phyloP scores from a whole-genome alignment of 176 grass and related monocot genomes.

The Zea luxurians region DNA sequence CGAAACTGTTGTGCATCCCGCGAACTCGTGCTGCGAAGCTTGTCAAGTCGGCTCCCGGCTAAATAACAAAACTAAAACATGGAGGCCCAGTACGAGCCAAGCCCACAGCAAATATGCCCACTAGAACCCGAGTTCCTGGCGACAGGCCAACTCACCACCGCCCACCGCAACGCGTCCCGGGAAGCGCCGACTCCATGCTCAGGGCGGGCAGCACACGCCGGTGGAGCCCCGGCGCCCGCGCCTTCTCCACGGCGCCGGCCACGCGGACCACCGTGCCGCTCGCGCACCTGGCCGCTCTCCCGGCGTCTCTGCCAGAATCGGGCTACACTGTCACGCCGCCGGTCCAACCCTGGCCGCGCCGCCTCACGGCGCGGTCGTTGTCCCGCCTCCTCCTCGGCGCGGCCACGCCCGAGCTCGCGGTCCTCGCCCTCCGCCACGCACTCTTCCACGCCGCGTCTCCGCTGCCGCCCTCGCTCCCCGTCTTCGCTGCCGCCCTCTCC shows the following conservation, averaged over 20 bases:
- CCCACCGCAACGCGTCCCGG: too few species aligned
- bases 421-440: constrained; percentile 47
- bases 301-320: constrained; percentile 27
- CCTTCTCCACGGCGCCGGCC: constrained; percentile 24
- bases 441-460: constrained; percentile 38
- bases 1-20: too few species aligned
- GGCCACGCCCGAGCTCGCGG: constrained; percentile 28
- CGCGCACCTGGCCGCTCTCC: constrained; percentile 45
- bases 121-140: too few species aligned
- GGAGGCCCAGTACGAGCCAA: too few species aligned
- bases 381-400: constrained; percentile 39
- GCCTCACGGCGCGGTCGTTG: constrained; percentile 35
- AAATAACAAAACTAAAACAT: too few species aligned
- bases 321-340: constrained; percentile 44
- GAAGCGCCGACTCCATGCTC: neutral
- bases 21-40: too few species aligned
- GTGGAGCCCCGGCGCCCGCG: neutral
- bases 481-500: constrained; percentile 46
- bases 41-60: too few species aligned
- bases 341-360: constrained; percentile 46
- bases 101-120: too few species aligned
- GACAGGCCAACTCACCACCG: too few species aligned
- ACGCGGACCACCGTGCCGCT: constrained; percentile 33
- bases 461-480: constrained; percentile 22
- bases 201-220: neutral